Evolutionary conservation across 306 rosid genomes (phyloP).

Genomic region (Dalbergia cultrata): DNA sequence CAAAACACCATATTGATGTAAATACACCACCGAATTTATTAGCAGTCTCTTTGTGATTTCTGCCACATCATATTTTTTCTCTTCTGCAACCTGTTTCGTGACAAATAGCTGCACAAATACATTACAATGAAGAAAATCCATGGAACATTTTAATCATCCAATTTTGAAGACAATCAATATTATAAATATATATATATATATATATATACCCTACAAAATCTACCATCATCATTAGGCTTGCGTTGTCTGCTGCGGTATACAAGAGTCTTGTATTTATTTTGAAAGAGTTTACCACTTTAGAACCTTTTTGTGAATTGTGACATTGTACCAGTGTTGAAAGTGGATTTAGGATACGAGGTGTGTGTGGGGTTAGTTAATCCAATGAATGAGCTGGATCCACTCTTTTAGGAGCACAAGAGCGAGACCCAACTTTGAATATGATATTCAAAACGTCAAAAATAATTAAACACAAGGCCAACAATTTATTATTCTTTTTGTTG

Average conservation of each 20-base stretch:
- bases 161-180: background rate
- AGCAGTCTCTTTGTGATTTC: too few relatives aligned
- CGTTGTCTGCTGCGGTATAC: background rate
- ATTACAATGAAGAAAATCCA: background rate
- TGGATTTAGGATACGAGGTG: slow-evolving; percentile 47
- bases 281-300: slow-evolving; percentile 11
- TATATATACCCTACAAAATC: background rate
- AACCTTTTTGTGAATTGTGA: background rate
- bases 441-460: slow-evolving; percentile 42
- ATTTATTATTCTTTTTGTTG: background rate
- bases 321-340: slow-evolving; percentile 41
- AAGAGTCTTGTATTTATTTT: too few relatives aligned
- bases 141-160: background rate
- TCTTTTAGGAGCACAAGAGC: slow-evolving; percentile 49
- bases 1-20: too few relatives aligned
- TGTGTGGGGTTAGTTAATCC: slow-evolving; percentile 58
- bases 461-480: background rate
- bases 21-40: too few relatives aligned
- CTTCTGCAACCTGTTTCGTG: too few relatives aligned
- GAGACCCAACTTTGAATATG: slow-evolving; percentile 59
- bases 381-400: slow-evolving; percentile 87
- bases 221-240: background rate
- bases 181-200: too few relatives aligned
- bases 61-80: too few relatives aligned
- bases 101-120: too few relatives aligned